A percentile compares a stretch with the other conserved stretches of the same genome.
Conservation (phyloP, 2,329 filamentous ascomycete genomes). For the Penicillium sp. region DNA sequence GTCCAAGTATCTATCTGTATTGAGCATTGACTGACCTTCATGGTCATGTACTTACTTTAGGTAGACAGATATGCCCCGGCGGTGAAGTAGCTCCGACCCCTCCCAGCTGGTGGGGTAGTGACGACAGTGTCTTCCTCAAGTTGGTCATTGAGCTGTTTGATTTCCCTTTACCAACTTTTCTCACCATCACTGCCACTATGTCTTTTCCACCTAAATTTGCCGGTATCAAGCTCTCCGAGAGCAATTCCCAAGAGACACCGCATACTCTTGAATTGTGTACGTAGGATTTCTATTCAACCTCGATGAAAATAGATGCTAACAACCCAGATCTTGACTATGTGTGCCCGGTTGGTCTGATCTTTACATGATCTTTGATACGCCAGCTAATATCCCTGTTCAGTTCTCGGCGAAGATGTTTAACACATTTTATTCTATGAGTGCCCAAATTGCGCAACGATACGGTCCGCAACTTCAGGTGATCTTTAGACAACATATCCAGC, state of each 20-base stretch:
- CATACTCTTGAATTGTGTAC: constrained; percentile 47
- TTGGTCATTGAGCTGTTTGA: background rate
- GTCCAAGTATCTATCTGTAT: no score
- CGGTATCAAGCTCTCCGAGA: constrained; percentile 49
- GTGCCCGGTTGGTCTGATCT: constrained; percentile 64
- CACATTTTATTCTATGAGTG: constrained; percentile 72
- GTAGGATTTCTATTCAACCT: constrained; percentile 14
- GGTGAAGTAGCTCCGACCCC: background rate
- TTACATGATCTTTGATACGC: background rate
- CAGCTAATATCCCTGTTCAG: constrained; percentile 28
- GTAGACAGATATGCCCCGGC: no score
- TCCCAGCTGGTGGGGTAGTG: background rate
- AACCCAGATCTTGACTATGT: constrained; percentile 83
- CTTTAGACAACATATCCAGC: constrained; percentile 90
- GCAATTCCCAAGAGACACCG: constrained; percentile 23
- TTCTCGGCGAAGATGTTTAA: constrained; percentile 76
- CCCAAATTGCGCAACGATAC: constrained; percentile 65
- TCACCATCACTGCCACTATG: constrained; percentile 49
- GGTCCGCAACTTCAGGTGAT: constrained; percentile 70
- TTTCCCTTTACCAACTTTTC: background rate
- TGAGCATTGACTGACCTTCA: no score
- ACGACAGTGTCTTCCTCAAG: no score
- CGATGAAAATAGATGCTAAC: constrained; percentile 6
- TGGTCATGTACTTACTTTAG: no score
- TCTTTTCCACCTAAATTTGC: constrained; percentile 63